A percentile compares a stretch with the other conserved stretches of the same genome.
These are phyloP conservation scores for Jaltomata sinuosa DNA, from an alignment of 257 asterid species.

Conservation along the genomic window DNA sequence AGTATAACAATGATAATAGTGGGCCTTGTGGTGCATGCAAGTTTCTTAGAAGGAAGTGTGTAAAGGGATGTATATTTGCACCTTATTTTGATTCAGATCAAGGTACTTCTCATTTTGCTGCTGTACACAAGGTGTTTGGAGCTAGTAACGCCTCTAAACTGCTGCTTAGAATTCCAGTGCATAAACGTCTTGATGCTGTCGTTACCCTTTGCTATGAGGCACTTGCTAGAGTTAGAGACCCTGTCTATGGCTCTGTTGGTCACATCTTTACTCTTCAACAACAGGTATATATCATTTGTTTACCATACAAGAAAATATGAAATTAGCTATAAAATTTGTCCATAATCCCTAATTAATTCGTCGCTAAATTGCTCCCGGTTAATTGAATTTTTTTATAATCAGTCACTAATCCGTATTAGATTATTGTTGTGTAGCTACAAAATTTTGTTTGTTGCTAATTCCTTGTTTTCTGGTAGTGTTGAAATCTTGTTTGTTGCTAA, in stretches of 20 bases:
- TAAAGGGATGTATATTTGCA: slow-evolving; percentile 27
- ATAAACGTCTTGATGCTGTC: slow-evolving; percentile 27
- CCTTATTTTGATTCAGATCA: slow-evolving; percentile 29
- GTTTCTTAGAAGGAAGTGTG: slow-evolving; percentile 30
- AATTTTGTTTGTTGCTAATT: too few species aligned
- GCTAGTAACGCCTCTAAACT: slow-evolving; percentile 33
- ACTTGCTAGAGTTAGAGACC: slow-evolving; percentile 28
- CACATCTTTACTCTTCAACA: slow-evolving; percentile 31
- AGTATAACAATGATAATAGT: neutral
- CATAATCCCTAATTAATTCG: too few species aligned
- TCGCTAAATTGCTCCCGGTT: too few species aligned
- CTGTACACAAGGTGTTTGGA: slow-evolving; percentile 34
- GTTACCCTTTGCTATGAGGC: slow-evolving; percentile 33
- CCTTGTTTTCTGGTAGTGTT: too few species aligned
- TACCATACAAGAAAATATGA: too few species aligned
- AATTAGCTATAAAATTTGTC: too few species aligned
- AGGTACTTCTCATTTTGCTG: slow-evolving; percentile 28
- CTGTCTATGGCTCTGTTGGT: slow-evolving; percentile 31
- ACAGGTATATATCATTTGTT: neutral
- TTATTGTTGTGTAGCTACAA: too few species aligned
- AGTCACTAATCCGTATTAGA: too few species aligned
- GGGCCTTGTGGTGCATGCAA: slow-evolving; percentile 42
- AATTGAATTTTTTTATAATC: too few species aligned
- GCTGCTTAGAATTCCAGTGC: slow-evolving; percentile 14
- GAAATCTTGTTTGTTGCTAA: too few species aligned